Evolutionary conservation across 2,329 filamentous ascomycete species (phyloP), one percentile per base, ranked within the genome.

Genomic region (Massarina eburnea): DNA sequence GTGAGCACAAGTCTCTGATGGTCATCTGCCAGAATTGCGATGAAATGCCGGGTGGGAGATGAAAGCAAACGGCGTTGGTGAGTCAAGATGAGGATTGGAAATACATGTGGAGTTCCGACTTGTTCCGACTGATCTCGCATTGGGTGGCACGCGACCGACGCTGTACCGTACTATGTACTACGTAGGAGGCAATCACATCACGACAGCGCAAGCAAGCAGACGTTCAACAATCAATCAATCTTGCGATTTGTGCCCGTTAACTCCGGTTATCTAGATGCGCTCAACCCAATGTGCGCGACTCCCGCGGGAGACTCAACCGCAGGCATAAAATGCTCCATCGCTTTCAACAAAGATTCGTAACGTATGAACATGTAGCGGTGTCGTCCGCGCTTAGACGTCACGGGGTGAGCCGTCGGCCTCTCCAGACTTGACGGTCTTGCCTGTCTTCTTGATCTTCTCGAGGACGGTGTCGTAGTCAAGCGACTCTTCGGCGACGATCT

Each of bases 391-490:
- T 24, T 61, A 70, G 32, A 69, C 55, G 12, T 66, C 62, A 58
- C 45, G 55, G 19, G 55, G 44, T 32, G 57, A 45, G 37, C 87
- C 88, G 66, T 91, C 86, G 19, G 80, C 85, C 76, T 84, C 82
- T 58, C 80, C 88, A 21, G 80, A 84, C 73, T 88, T 95, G 68
- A 96, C 85, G 66, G 86, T 87, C 83, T 96, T 96, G 65, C 91
- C 91, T 10, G 91, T 96, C 84, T 96, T 96, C 80, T 87, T 85
- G 72, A 96, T 96, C 71, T 89, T 95, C 68, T 81, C 80, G 50
- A 95, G 83, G 48, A 96, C 89, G 39, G 83, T 89, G 56, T 89
- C 83, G 76, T 92, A 96, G 47, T 81, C 77, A 52, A 95, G 79
- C 44, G 73, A 77, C 3, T 83, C 77, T 55, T 85, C 81, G 54